Percentiles rank a stretch among this genome's conserved stretches.
phyloP scores from a whole-genome alignment of 1,139 yeast genomes.

The Nakaseomyces uthaithaninus region DNA sequence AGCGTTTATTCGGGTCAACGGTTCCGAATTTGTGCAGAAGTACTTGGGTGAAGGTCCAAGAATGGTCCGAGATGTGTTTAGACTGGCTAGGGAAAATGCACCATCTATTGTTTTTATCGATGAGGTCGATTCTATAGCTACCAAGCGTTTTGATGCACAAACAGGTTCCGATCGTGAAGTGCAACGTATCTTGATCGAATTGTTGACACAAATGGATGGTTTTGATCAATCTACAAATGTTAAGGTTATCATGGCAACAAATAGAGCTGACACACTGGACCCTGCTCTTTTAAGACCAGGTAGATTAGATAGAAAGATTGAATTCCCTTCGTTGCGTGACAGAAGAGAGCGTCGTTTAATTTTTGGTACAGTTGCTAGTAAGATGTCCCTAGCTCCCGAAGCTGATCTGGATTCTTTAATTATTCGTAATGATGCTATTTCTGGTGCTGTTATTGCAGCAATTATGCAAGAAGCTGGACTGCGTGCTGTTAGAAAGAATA shows the following conservation, averaged over 20 bases:
- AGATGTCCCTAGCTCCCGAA: slow-evolving; percentile 97
- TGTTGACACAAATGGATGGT: slow-evolving; percentile 98
- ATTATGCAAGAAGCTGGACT: slow-evolving; percentile 99
- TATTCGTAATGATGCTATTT: slow-evolving; percentile 89
- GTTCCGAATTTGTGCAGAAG: slow-evolving; percentile 96
- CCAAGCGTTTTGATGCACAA: slow-evolving; percentile 98
- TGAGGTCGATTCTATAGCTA: slow-evolving; percentile 98
- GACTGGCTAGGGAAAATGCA: slow-evolving; percentile 93
- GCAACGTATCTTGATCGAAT: slow-evolving; percentile 91
- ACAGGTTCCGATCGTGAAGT: slow-evolving; percentile 99
- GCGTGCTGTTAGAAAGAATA: slow-evolving; percentile 94
- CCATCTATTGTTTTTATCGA: slow-evolving; percentile 96
- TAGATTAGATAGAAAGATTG: slow-evolving; percentile 95
- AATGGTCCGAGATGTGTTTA: slow-evolving; percentile 97
- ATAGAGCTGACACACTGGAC: slow-evolving; percentile 94
- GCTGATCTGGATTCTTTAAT: slow-evolving; percentile 92
- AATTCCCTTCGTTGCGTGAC: slow-evolving; percentile 90
- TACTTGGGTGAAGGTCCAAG: slow-evolving; percentile 99
- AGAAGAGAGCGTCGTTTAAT: slow-evolving; percentile 96
- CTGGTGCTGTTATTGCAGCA: slow-evolving; percentile 98
- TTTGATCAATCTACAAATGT: slow-evolving; percentile 94
- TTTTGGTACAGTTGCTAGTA: slow-evolving; percentile 91
- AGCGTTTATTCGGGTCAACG: slow-evolving; percentile 90
- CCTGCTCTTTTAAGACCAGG: slow-evolving; percentile 98
- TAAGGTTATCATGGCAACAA: slow-evolving; percentile 98